These are phyloP conservation scores for Rhizoclosmatium sp. DNA, from an alignment of 192 early-diverging fungal species.

Conservation along the genomic window DNA sequence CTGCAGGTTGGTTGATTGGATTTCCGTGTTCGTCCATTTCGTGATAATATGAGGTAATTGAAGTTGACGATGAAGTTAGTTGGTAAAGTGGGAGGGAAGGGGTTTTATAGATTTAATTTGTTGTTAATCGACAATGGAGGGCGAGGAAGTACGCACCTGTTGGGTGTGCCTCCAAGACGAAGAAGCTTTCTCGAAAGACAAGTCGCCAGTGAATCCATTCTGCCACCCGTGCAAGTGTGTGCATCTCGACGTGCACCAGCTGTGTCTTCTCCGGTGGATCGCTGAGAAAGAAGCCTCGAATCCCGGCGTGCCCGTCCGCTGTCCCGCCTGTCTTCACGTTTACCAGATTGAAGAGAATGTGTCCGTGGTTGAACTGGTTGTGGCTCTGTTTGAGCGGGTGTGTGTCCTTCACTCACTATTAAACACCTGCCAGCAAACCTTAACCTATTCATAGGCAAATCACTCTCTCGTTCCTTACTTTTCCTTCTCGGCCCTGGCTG, in stretches of 20 bases:
- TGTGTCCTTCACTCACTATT: neutral
- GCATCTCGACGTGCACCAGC: slow-evolving; percentile 44
- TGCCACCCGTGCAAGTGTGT: slow-evolving; percentile 10
- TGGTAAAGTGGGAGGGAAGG: too few relatives aligned
- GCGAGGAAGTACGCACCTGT: slow-evolving; percentile 24
- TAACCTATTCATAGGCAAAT: neutral
- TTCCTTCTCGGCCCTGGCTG: neutral
- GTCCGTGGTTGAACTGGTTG: neutral
- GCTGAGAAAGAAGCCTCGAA: slow-evolving; percentile 36
- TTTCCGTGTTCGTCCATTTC: neutral
- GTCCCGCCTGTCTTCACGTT: slow-evolving; percentile 48
- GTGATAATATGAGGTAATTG: neutral
- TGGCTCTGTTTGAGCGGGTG: neutral
- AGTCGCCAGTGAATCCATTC: neutral
- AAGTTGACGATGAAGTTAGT: too few relatives aligned
- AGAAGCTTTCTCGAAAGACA: neutral
- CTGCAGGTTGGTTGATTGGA: neutral
- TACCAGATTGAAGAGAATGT: slow-evolving; percentile 36
- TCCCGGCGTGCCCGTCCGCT: slow-evolving; percentile 21
- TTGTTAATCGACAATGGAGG: slow-evolving; percentile 2
- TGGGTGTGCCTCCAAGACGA: slow-evolving; percentile 55
- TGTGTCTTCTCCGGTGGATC: slow-evolving; percentile 50
- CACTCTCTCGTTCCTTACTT: neutral
- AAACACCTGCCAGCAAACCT: neutral
- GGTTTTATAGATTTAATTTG: neutral